Base-by-base conservation (phyloP, 192 early-diverging fungal genomes). In the Backusella westeae region DNA sequence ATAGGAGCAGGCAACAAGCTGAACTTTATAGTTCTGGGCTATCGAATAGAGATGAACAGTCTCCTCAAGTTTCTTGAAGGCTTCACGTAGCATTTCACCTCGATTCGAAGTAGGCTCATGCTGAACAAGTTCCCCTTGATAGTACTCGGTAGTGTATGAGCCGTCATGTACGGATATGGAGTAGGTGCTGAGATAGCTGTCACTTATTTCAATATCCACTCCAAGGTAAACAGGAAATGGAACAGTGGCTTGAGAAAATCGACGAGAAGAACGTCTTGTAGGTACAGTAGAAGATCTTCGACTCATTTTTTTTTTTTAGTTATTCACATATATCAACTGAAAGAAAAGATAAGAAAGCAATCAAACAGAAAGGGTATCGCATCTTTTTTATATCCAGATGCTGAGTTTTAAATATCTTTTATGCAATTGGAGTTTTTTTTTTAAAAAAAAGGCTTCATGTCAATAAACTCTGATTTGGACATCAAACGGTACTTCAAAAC, bases 151-250 rank as follows among this genome's bases (percentile, higher is more conserved):
- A 65, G 85, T 87, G 76, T 90, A 93, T 74, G 76, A 85, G 23
- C 92, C 93, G 77, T 94, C 92, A 76, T 94, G 90, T 65, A 89
- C 86, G 66, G 87, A 93, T 78, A 92, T 85, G 21, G 89, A 81
- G 80, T 88, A 92, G 23, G 83, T 76, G 71, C 87, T 84, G 39
- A 72, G 72, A 42, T 84, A 42, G 41, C 59, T 39, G 6, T 77
- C 8, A 26, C 34, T 65, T 12, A 81, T 46, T 8, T 85, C 79
- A 6, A 90, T 77, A 73, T 90, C 88, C 21, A 90, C 77, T 34
- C 89, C 89, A 5, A 90, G 82, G 71, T 90, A 90, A 23, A 85
- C 77, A 3, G 79, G 67, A 44, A 89, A 81, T 10, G 83, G 85
- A 10, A 87, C 53, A 44, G 63, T 52, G 21, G 76, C 70, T 26